Conservation (phyloP, 2,329 filamentous ascomycete genomes). For the Emericellopsis cladophorae region DNA sequence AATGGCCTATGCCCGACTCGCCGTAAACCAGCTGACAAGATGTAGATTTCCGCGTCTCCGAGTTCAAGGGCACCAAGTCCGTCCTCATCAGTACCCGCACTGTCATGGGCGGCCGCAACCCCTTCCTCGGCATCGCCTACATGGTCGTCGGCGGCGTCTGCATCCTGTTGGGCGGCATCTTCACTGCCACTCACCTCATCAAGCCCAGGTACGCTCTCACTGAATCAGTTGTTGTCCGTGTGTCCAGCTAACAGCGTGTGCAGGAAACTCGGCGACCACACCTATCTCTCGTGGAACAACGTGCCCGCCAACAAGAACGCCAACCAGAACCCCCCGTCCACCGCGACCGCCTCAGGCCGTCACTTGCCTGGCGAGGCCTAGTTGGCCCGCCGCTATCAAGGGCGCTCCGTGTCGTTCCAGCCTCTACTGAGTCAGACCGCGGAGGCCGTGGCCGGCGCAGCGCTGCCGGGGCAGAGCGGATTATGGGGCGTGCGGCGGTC, state of each 20-base stretch:
- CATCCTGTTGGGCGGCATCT: constrained; percentile 75
- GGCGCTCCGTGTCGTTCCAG: too few species aligned
- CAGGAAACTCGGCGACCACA: constrained; percentile 95
- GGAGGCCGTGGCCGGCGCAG: too few species aligned
- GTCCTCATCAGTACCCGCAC: constrained; percentile 82
- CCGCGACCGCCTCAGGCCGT: constrained; percentile 41
- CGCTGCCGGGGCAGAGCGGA: too few species aligned
- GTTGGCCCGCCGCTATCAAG: background rate
- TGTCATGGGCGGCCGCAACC: constrained; percentile 88
- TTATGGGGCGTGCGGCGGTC: too few species aligned
- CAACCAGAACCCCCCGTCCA: constrained; percentile 17
- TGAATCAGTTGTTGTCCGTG: too few species aligned
- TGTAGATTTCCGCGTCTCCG: constrained; percentile 65
- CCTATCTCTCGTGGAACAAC: constrained; percentile 91
- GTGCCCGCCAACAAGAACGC: constrained; percentile 31
- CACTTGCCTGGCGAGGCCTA: constrained; percentile 17
- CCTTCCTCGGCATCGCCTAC: constrained; percentile 93
- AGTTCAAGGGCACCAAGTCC: constrained; percentile 79
- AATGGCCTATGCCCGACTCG: too few species aligned
- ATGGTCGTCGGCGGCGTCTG: constrained; percentile 89
- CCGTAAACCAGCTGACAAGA: constrained; percentile 3
- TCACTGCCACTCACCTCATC: constrained; percentile 82
- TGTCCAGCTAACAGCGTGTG: background rate
- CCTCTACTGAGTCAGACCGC: too few species aligned
- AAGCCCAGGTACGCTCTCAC: constrained; percentile 65